Base-by-base conservation (phyloP, 352 stramenopile genomes). In the Pythium chondricola region DNA sequence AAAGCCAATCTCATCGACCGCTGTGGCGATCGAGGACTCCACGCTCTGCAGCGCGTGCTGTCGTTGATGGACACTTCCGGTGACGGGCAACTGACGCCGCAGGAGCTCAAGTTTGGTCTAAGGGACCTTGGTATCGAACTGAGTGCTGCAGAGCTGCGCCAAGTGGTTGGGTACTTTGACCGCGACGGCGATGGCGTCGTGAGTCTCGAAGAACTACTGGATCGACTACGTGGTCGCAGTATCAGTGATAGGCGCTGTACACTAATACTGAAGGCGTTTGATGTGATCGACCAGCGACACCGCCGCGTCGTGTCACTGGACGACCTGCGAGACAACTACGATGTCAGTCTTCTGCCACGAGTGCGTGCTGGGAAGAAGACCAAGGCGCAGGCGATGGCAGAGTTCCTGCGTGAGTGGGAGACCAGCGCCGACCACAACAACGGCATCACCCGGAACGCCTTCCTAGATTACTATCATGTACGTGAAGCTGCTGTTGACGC, bases 391-490 rank as follows among this genome's bases (percentile, higher is more conserved):
- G 71, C 80, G 17, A 45, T 95, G 13, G 36, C 49, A 32, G 74
- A 84, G 18, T 93, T 95, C 41, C 52, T 93, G 14, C 72, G 80
- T 29, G 75, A 85, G 36, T 93, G 84, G 69, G 71, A 84, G 32
- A 56, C 56, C 6, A 47, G 56, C 18, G 49, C 38, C 18, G 49
- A 49, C 30, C 41, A 52, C 39, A 63, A 64, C 39, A 66, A 67
- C 17, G 67, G 57, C 1, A 77, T 96, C 31, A 71, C 78, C 0
- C 54, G 70, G 10, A 57, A 75, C 3, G 68, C 75, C 17, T 96
- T 95, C 24, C 29, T 70, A 1, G 56, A 76, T 22, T 95, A 96
- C 53, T 96, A 96, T 59, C 66, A 77, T 55, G 74, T 86, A 67
- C 35, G 69, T 55, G 20, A 14, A 3, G 17, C 16, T 35, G n/a